phyloP scores from a whole-genome alignment of 352 stramenopile genomes.

The Thraustochytrium sp. region DNA sequence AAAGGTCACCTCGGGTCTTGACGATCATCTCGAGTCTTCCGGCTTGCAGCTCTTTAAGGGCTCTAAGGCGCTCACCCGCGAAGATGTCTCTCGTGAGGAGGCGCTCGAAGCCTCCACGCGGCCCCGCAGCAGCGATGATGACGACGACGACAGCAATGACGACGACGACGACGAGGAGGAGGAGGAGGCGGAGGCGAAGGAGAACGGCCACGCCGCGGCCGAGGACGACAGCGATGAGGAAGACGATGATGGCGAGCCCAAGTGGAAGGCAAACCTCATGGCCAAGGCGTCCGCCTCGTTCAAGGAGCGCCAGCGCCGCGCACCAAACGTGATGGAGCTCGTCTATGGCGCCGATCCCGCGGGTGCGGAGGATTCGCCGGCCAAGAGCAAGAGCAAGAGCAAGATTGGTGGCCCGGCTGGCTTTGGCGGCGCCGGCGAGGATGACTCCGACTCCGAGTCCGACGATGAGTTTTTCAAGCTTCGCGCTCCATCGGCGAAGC shows the following conservation, averaged over 20 bases:
- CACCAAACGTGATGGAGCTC: slow-evolving; percentile 74
- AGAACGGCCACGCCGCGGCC: slow-evolving; percentile 57
- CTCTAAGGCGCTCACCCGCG: slow-evolving; percentile 54
- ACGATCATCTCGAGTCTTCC: slow-evolving; percentile 86
- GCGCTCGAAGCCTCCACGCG: background rate
- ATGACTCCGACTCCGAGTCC: too few species aligned
- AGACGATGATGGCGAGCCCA: background rate
- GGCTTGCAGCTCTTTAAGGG: slow-evolving; percentile 91
- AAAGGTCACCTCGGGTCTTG: slow-evolving; percentile 72
- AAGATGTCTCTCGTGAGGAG: slow-evolving; percentile 1
- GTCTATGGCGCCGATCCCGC: slow-evolving; percentile 63
- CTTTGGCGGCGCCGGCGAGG: too few species aligned
- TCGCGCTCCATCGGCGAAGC: too few species aligned
- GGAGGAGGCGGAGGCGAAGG: slow-evolving; percentile 52
- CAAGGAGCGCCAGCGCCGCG: slow-evolving; percentile 65
- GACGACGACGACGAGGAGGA: slow-evolving; percentile 59
- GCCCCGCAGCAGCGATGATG: slow-evolving; percentile 58
- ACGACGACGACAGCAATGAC: slow-evolving; percentile 57
- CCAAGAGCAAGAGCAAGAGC: slow-evolving; percentile 49
- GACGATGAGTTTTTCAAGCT: too few species aligned
- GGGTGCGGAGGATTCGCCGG: background rate
- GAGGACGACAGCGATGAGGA: background rate
- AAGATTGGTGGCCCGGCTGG: too few species aligned
- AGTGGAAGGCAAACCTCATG: slow-evolving; percentile 77
- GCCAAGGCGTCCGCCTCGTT: slow-evolving; percentile 72